These are phyloP conservation scores for Fusarium agapanthi DNA, from an alignment of 2,329 filamentous ascomycete genomes.

Conservation along the genomic window DNA sequence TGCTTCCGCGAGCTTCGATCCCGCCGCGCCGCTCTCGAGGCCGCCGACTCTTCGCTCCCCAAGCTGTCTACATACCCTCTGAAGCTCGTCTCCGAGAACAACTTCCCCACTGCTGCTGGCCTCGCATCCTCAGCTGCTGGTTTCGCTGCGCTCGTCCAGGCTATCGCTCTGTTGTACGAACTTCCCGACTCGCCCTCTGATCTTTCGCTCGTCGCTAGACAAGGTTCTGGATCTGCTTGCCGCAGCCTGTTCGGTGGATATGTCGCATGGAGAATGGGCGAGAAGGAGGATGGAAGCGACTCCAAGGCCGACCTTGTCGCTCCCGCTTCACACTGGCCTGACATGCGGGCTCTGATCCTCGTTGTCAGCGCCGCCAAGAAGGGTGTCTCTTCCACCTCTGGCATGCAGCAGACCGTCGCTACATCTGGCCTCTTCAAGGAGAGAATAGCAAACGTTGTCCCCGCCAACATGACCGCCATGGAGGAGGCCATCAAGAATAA, in stretches of 20 bases:
- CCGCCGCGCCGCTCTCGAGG: constrained; percentile 80
- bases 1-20: constrained; percentile 88
- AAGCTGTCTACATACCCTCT: constrained; percentile 81
- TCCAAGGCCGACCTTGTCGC: constrained; percentile 90
- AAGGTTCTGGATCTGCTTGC: constrained; percentile 95
- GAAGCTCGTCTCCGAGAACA: constrained; percentile 93
- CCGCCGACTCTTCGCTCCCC: constrained; percentile 75
- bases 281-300: constrained; percentile 80
- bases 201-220: constrained; percentile 87
- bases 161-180: constrained; percentile 90
- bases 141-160: constrained; percentile 78
- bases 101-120: constrained; percentile 97
- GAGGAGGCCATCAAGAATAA: constrained; percentile 78
- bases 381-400: constrained; percentile 88
- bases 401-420: constrained; percentile 96
- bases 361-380: constrained; percentile 96
- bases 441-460: constrained; percentile 80
- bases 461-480: constrained; percentile 84
- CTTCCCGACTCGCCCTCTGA: constrained; percentile 83
- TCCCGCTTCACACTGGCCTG: constrained; percentile 89
- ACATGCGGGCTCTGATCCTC: constrained; percentile 91
- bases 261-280: constrained; percentile 90
- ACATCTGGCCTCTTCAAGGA: constrained; percentile 88
- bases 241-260: constrained; percentile 94
- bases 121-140: constrained; percentile 78